Conservation (phyloP, 1,284 basidiomycete genomes). For the Rugiboletus extremiorientalis region DNA sequence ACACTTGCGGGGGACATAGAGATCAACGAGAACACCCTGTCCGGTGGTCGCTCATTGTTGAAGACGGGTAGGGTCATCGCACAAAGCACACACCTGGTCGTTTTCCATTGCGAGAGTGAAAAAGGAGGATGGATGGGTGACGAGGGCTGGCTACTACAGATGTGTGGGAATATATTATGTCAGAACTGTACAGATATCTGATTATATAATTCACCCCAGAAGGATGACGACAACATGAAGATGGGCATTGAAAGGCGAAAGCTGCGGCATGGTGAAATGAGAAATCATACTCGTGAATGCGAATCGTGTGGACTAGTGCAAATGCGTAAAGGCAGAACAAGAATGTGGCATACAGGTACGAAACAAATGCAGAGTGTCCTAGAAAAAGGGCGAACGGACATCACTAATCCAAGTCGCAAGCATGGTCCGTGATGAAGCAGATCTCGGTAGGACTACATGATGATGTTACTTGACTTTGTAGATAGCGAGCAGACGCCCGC, state of each 20-base stretch:
- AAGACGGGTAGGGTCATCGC: not conserved
- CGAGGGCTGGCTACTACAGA: slow-evolving; percentile 1
- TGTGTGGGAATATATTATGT: slow-evolving; percentile 28
- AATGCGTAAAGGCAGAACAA: slow-evolving; percentile 19
- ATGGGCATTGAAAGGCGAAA: not conserved
- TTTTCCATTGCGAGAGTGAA: slow-evolving; percentile 64
- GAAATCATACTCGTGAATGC: slow-evolving; percentile 20
- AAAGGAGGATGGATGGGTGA: not conserved
- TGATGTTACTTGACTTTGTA: slow-evolving; percentile 22
- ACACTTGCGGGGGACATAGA: slow-evolving; percentile 99
- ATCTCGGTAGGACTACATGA: slow-evolving; percentile 32
- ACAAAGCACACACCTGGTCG: slow-evolving; percentile 58
- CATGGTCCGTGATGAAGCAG: slow-evolving; percentile 32
- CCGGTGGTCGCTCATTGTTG: not conserved
- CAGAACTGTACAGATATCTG: slow-evolving; percentile 32
- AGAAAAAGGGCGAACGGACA: slow-evolving; percentile 8
- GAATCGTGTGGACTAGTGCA: slow-evolving; percentile 23
- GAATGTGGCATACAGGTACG: slow-evolving; percentile 24
- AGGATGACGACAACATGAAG: no score
- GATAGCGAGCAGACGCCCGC: slow-evolving; percentile 20
- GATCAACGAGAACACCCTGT: slow-evolving; percentile 97
- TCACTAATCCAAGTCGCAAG: slow-evolving; percentile 30
- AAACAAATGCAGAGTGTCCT: slow-evolving; percentile 13
- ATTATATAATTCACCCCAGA: no score
- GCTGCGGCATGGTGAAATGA: slow-evolving; percentile 10